A percentile compares a stretch with the other conserved stretches of the same genome.
These are phyloP conservation scores for Annulohypoxylon truncatum DNA, from an alignment of 2,329 filamentous ascomycete genomes.

Conservation along the genomic window DNA sequence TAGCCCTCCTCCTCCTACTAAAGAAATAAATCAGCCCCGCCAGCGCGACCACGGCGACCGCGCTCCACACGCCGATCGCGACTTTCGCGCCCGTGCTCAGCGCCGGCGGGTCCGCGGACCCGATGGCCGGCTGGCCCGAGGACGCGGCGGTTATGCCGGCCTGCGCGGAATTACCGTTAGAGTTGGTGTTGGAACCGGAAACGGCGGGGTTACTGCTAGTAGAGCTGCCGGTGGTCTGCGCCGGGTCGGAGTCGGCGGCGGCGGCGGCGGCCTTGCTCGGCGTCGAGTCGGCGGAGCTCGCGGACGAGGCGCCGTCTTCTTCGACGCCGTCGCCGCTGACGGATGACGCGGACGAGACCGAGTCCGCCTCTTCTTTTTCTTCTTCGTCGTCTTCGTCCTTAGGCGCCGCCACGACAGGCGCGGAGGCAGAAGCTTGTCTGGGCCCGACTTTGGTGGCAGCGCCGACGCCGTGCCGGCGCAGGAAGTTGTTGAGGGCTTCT, in stretches of 20 bases:
- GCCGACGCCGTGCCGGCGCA: conserved; percentile 28
- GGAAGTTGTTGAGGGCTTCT: conserved; percentile 43
- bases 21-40: conserved; percentile 34
- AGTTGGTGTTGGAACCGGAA: background rate
- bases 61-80: conserved; percentile 41
- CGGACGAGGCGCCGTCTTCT: conserved; percentile 29
- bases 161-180: conserved; percentile 11
- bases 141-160: conserved; percentile 15
- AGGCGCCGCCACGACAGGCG: background rate
- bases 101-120: conserved; percentile 15
- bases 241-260: too few relatives aligned
- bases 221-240: conserved; percentile 5
- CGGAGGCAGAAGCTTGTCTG: conserved; percentile 11
- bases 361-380: conserved; percentile 15
- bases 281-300: conserved; percentile 19
- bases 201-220: background rate
- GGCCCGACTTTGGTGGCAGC: background rate
- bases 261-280: conserved; percentile 16
- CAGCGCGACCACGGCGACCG: conserved; percentile 36
- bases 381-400: conserved; percentile 17
- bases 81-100: conserved; percentile 38
- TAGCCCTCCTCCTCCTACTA: conserved; percentile 23
- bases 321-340: conserved; percentile 8
- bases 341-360: conserved; percentile 7
- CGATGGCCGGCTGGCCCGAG: conserved; percentile 28